phyloP scores from a whole-genome alignment of 2,329 filamentous ascomycete species.

The Phaeomoniella chlamydospora region DNA sequence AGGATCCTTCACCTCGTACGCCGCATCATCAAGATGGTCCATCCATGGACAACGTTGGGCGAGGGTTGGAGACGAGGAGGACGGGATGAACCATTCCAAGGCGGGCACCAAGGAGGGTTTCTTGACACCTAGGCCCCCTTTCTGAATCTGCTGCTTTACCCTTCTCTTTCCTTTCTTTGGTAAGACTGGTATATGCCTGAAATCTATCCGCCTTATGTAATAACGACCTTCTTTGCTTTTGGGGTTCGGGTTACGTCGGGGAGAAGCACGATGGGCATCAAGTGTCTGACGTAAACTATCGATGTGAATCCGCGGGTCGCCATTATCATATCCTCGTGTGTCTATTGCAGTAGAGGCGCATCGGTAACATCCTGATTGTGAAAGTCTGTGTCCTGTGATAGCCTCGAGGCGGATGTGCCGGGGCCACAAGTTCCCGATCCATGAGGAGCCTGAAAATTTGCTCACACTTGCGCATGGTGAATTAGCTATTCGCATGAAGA shows the following conservation, averaged over 20 bases:
- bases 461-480: too few relatives aligned
- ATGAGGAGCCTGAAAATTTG: too few relatives aligned
- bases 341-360: too few relatives aligned
- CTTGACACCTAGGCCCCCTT: background rate
- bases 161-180: background rate
- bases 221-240: slow-evolving; percentile 5
- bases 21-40: slow-evolving; percentile 8
- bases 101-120: background rate
- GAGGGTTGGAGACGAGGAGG: background rate
- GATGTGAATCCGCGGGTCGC: slow-evolving; percentile 9
- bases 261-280: slow-evolving; percentile 18
- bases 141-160: background rate
- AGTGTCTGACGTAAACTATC: slow-evolving; percentile 18
- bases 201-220: too few relatives aligned
- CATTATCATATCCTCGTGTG: too few relatives aligned
- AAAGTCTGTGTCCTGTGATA: too few relatives aligned
- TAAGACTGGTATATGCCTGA: background rate
- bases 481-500: too few relatives aligned
- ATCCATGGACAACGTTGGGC: slow-evolving; percentile 17
- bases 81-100: too few relatives aligned
- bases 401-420: too few relatives aligned
- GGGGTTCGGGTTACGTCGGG: slow-evolving; percentile 14
- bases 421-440: too few relatives aligned
- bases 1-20: slow-evolving; percentile 8
- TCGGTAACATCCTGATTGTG: too few relatives aligned